Percentiles rank a stretch among this genome's conserved stretches.
Evolutionary conservation across 2,329 filamentous ascomycete species (phyloP).

Genomic region (Escovopsis sp.): DNA sequence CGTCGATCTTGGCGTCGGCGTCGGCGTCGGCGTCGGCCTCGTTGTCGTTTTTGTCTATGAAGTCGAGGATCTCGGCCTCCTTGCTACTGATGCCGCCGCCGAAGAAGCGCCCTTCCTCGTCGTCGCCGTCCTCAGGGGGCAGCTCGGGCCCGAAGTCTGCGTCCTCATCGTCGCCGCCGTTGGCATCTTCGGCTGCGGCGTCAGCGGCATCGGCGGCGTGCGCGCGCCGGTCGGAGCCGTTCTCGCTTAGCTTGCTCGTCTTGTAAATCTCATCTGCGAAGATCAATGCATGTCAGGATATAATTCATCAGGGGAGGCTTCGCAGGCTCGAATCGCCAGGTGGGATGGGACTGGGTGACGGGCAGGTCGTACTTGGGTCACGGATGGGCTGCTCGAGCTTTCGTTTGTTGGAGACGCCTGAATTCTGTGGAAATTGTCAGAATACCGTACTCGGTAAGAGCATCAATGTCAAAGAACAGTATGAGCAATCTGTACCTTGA

Average conservation of each 20-base stretch:
- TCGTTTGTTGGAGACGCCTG: conserved; percentile 41
- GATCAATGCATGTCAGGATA: neutral
- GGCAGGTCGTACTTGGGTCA: conserved; percentile 42
- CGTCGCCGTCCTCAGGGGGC: conserved; percentile 45
- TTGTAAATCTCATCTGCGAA: conserved; percentile 47
- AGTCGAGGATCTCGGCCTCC: conserved; percentile 75
- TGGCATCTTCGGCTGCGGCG: conserved; percentile 2
- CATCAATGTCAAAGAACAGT: too few species aligned
- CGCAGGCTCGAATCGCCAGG: too few species aligned
- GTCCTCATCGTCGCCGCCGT: conserved; percentile 30
- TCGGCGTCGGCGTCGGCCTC: conserved; percentile 21
- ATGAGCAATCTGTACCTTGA: conserved; percentile 26
- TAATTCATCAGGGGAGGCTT: too few species aligned
- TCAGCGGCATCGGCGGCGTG: conserved; percentile 32
- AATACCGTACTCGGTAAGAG: neutral
- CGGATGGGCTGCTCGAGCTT: conserved; percentile 47
- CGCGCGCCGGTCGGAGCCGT: conserved; percentile 29
- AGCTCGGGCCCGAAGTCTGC: conserved; percentile 33
- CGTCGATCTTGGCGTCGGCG: conserved; percentile 57
- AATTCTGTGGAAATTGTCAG: conserved; percentile 16
- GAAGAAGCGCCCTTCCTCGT: conserved; percentile 92
- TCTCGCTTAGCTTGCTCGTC: conserved; percentile 36
- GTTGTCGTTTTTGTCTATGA: conserved; percentile 46
- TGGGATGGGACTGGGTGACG: neutral
- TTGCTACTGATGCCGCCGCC: conserved; percentile 75